A percentile compares a stretch with the other conserved stretches of the same genome.
These are phyloP conservation scores for Geotrichum histeridarum DNA, from an alignment of 1,139 yeast species.

Conservation along the genomic window DNA sequence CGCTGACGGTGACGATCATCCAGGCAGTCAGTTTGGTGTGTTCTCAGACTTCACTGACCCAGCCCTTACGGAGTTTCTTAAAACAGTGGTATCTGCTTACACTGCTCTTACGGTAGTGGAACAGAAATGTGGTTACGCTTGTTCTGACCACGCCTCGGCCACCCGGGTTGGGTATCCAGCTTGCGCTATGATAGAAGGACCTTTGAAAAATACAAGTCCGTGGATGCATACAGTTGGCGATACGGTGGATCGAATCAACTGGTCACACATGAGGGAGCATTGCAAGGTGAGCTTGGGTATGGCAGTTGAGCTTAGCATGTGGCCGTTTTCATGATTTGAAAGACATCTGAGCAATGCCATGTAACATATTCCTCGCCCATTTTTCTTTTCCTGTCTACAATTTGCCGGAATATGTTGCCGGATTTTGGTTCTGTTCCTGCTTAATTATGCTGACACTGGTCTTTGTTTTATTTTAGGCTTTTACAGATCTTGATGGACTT, in stretches of 20 bases:
- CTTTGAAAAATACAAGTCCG: constrained; percentile 56
- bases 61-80: constrained; percentile 55
- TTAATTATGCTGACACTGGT: too few relatives aligned
- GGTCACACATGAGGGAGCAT: constrained; percentile 74
- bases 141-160: constrained; percentile 91
- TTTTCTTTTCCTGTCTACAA: too few relatives aligned
- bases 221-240: constrained; percentile 75
- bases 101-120: constrained; percentile 57
- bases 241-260: constrained; percentile 72
- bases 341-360: too few relatives aligned
- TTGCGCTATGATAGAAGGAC: constrained; percentile 74
- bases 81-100: background rate
- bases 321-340: background rate
- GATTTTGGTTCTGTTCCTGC: too few relatives aligned
- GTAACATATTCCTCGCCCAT: too few relatives aligned
- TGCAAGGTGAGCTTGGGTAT: constrained; percentile 68
- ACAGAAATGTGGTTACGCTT: constrained; percentile 83
- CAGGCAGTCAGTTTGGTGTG: constrained; percentile 66
- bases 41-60: constrained; percentile 67
- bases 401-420: too few relatives aligned
- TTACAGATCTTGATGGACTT: too few relatives aligned
- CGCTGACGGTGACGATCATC: constrained; percentile 48
- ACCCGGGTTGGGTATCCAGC: constrained; percentile 77
- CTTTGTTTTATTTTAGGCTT: too few relatives aligned
- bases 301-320: constrained; percentile 53